Evolutionary conservation across 805 yeast species (phyloP).

Genomic region (Hanseniaspora meyeri): DNA sequence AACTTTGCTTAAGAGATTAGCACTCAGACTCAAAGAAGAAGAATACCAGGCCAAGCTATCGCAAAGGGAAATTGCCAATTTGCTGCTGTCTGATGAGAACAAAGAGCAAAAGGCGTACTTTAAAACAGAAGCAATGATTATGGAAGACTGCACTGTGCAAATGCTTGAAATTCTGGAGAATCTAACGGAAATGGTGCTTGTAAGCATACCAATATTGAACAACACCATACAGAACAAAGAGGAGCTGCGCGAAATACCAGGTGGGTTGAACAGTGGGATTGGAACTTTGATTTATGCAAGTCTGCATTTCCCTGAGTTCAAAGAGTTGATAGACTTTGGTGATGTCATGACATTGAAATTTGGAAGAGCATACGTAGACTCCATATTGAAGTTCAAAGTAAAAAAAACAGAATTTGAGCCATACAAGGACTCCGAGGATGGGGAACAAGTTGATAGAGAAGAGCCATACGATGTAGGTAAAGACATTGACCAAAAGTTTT

Average conservation of each 20-base stretch:
- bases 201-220: constrained; percentile 42
- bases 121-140: constrained; percentile 69
- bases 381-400: constrained; percentile 21
- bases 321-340: constrained; percentile 49
- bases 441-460: constrained; percentile 28
- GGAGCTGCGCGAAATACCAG: constrained; percentile 23
- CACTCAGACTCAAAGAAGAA: constrained; percentile 63
- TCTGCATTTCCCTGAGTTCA: constrained; percentile 54
- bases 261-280: constrained; percentile 61
- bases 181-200: constrained; percentile 68
- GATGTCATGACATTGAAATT: constrained; percentile 52
- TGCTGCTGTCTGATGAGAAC: constrained; percentile 40
- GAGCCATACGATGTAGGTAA: constrained; percentile 21
- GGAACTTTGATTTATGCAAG: constrained; percentile 57
- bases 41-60: constrained; percentile 64
- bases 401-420: not conserved
- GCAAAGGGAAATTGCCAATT: constrained; percentile 57
- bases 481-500: constrained; percentile 55
- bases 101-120: constrained; percentile 75
- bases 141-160: constrained; percentile 72
- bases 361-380: constrained; percentile 53
- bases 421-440: not conserved
- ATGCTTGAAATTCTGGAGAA: constrained; percentile 66
- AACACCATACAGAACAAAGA: constrained; percentile 33
- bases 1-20: constrained; percentile 59